Evolutionary conservation across 192 early-diverging fungal genomes (phyloP).

Genomic region (Coemansia asiatica): DNA sequence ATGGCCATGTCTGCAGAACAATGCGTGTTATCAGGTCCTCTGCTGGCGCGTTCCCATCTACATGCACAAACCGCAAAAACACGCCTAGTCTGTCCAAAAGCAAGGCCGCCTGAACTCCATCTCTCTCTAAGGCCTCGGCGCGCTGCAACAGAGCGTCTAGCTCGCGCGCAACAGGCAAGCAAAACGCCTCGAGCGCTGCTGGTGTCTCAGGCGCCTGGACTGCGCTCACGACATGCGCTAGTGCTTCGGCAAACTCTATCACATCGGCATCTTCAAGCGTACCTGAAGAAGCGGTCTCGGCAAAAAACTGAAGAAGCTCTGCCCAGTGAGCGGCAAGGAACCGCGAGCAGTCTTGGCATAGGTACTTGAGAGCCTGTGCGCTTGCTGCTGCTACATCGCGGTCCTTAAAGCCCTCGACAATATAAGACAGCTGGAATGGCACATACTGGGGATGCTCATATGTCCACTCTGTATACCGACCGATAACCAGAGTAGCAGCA

Average conservation of each 20-base stretch:
- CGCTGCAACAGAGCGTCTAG: conserved; percentile 38
- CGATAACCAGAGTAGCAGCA: conserved; percentile 94
- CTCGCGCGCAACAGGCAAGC: conserved; percentile 43
- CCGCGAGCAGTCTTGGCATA: conserved; percentile 89
- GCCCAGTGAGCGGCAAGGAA: conserved; percentile 73
- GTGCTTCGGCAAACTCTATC: conserved; percentile 80
- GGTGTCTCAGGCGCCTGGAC: conserved; percentile 59
- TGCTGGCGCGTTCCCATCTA: conserved; percentile 33
- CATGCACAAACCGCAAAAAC: conserved; percentile 43
- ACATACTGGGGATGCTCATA: conserved; percentile 83
- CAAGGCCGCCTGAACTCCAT: conserved; percentile 17
- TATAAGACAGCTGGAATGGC: conserved; percentile 88
- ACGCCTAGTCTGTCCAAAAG: conserved; percentile 51
- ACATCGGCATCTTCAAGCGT: conserved; percentile 69
- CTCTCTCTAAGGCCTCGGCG: conserved; percentile 16
- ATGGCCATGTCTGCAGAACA: conserved; percentile 37
- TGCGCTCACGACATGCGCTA: conserved; percentile 84
- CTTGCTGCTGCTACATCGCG: conserved; percentile 81
- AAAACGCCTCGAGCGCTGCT: conserved; percentile 44
- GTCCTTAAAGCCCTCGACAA: conserved; percentile 88
- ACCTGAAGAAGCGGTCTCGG: conserved; percentile 60
- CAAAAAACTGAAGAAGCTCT: conserved; percentile 83
- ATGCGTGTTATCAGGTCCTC: conserved; percentile 31
- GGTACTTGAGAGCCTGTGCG: conserved; percentile 80
- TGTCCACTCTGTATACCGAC: conserved; percentile 94